A percentile compares a stretch with the other conserved stretches of the same genome.
These are phyloP conservation scores for Heterobasidion annosum DNA, from an alignment of 1,284 basidiomycete species.

Conservation along the genomic window DNA sequence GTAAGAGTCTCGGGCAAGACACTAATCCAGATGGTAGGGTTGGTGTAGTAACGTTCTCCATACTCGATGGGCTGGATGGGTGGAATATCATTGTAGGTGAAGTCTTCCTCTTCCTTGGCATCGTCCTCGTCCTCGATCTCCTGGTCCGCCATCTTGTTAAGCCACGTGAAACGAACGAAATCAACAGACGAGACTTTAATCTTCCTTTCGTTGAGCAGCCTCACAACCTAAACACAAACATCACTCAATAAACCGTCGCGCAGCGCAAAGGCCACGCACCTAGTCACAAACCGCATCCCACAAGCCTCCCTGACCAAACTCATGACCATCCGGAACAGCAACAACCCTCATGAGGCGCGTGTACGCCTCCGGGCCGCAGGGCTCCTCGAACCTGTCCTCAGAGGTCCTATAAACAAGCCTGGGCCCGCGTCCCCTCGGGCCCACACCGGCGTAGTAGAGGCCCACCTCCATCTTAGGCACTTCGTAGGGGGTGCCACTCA, in stretches of 20 bases:
- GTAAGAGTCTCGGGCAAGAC: conserved; percentile 24
- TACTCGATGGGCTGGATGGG: conserved; percentile 12
- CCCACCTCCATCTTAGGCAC: conserved; percentile 16
- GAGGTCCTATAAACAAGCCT: conserved; percentile 29
- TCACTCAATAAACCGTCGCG: conserved; percentile 10
- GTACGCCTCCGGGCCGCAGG: conserved; percentile 23
- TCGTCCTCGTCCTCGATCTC: conserved; percentile 11
- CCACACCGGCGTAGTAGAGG: conserved; percentile 24
- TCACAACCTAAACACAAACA: conserved; percentile 18
- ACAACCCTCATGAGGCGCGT: conserved; percentile 23
- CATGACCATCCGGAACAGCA: conserved; percentile 19
- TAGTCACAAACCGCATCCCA: conserved; percentile 17
- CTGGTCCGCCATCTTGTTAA: conserved; percentile 9
- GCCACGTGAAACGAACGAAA: conserved; percentile 26
- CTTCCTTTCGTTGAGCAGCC: conserved; percentile 15
- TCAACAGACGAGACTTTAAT: conserved; percentile 21
- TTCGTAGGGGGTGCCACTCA: conserved; percentile 11
- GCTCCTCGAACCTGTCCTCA: conserved; percentile 21
- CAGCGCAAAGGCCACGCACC: conserved; percentile 18
- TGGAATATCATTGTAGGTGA: conserved; percentile 4
- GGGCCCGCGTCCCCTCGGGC: conserved; percentile 20
- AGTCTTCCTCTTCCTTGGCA: conserved; percentile 12
- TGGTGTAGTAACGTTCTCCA: conserved; percentile 13
- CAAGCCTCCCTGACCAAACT: conserved; percentile 22
- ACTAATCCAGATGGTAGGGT: conserved; percentile 30